phyloP scores from a whole-genome alignment of 169 alveolate species.

The Plasmodium malariae region DNA sequence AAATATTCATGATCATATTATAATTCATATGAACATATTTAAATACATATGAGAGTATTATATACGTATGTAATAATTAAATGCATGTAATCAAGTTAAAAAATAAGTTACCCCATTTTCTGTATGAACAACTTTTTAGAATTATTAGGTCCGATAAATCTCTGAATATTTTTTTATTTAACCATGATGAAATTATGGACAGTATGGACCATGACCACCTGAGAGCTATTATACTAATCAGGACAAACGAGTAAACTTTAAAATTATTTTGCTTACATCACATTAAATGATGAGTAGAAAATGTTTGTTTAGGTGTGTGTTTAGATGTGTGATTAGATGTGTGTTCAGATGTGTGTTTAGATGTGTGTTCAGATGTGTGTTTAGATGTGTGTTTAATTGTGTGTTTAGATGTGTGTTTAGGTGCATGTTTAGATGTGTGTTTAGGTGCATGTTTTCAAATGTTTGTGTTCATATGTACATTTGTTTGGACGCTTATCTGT shows the following conservation, averaged over 20 bases:
- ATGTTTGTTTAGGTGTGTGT: too few species aligned
- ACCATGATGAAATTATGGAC: conserved; percentile 47
- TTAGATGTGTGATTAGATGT: too few species aligned
- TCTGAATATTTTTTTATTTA: not conserved
- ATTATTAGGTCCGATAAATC: conserved; percentile 19
- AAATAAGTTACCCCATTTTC: too few species aligned
- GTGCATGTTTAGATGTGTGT: too few species aligned
- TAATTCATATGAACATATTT: not conserved
- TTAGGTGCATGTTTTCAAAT: too few species aligned
- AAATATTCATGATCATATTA: not conserved
- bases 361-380: too few species aligned
- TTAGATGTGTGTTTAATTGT: too few species aligned
- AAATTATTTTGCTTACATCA: not conserved
- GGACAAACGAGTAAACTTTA: conserved; percentile 36
- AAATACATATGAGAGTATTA: not conserved
- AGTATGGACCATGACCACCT: conserved; percentile 3
- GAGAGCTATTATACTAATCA: conserved; percentile 32
- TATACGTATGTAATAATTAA: not conserved
- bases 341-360: too few species aligned
- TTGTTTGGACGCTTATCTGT: not conserved
- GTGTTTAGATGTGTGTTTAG: too few species aligned
- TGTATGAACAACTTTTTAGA: conserved; percentile 22
- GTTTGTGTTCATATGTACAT: too few species aligned
- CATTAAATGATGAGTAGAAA: too few species aligned
- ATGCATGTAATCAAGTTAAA: too few species aligned